Percentiles rank a stretch among this genome's conserved stretches.
Conservation (phyloP, 371 early-diverging fungal genomes). For the Mycotypha africana region DNA sequence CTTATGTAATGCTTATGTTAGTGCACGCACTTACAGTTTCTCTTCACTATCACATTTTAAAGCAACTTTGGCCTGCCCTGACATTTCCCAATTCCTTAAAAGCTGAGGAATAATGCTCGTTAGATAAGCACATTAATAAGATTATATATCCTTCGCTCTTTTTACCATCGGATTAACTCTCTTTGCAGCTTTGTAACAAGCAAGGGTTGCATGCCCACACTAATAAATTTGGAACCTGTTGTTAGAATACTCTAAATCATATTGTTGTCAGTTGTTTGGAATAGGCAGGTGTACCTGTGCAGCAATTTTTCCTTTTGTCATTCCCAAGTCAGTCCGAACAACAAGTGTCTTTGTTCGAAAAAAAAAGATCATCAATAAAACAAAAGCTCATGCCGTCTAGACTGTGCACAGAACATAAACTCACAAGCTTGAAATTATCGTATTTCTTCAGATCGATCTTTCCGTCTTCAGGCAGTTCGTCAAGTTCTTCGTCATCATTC, state of each 20-base stretch:
- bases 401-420: neutral
- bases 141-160: neutral
- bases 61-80: slow-evolving; percentile 87
- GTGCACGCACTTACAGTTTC: slow-evolving; percentile 54
- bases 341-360: slow-evolving; percentile 70
- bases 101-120: slow-evolving; percentile 19
- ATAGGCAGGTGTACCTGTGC: slow-evolving; percentile 84
- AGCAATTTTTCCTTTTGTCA: slow-evolving; percentile 95
- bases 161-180: slow-evolving; percentile 52
- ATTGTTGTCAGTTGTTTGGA: no score
- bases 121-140: neutral
- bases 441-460: slow-evolving; percentile 24
- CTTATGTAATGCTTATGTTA: neutral
- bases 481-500: slow-evolving; percentile 32
- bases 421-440: slow-evolving; percentile 49
- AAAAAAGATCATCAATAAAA: no score
- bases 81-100: slow-evolving; percentile 69
- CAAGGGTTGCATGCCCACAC: slow-evolving; percentile 93
- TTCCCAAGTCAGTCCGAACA: slow-evolving; percentile 86
- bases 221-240: no score
- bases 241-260: no score
- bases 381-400: neutral
- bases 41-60: slow-evolving; percentile 77
- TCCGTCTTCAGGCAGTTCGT: slow-evolving; percentile 22
- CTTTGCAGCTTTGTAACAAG: slow-evolving; percentile 69